These are phyloP conservation scores for Penicillium sp. DNA, from an alignment of 2,329 filamentous ascomycete genomes.

Conservation along the genomic window DNA sequence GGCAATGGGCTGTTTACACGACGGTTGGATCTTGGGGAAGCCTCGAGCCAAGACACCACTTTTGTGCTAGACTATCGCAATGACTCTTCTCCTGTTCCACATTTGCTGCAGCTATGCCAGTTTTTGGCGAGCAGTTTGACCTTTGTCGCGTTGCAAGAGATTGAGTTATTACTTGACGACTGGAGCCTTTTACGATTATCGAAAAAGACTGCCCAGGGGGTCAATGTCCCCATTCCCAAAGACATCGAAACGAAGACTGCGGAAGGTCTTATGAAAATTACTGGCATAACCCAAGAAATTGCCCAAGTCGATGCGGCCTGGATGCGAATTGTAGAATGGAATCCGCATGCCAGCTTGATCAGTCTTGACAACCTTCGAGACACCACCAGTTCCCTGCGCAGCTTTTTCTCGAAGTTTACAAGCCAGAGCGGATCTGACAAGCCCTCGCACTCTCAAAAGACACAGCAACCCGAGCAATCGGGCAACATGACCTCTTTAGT, in stretches of 20 bases:
- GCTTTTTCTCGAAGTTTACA: conserved; percentile 78
- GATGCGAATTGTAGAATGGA: conserved; percentile 87
- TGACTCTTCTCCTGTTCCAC: conserved; percentile 79
- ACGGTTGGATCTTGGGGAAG: conserved; percentile 70
- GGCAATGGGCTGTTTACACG: conserved; percentile 95
- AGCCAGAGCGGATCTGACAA: conserved; percentile 52
- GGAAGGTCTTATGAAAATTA: conserved; percentile 84
- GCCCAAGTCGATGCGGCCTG: conserved; percentile 89
- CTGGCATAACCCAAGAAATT: conserved; percentile 76
- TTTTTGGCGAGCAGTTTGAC: conserved; percentile 94
- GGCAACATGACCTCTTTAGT: conserved; percentile 71
- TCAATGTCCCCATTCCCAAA: conserved; percentile 69
- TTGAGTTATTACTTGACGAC: conserved; percentile 89
- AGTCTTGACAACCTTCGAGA: conserved; percentile 41
- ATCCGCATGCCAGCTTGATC: conserved; percentile 53
- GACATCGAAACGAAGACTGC: conserved; percentile 80
- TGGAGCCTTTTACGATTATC: conserved; percentile 74
- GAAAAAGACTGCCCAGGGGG: conserved; percentile 82
- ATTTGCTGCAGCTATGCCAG: conserved; percentile 80
- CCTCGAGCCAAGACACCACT: conserved; percentile 70
- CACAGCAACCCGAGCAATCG: conserved; percentile 60
- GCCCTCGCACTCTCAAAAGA: conserved; percentile 47
- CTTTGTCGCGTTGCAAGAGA: conserved; percentile 82
- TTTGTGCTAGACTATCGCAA: conserved; percentile 95
- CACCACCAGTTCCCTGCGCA: conserved; percentile 64